phyloP scores from a whole-genome alignment of 1,284 basidiomycete genomes.

The Trichosporon asahii region DNA sequence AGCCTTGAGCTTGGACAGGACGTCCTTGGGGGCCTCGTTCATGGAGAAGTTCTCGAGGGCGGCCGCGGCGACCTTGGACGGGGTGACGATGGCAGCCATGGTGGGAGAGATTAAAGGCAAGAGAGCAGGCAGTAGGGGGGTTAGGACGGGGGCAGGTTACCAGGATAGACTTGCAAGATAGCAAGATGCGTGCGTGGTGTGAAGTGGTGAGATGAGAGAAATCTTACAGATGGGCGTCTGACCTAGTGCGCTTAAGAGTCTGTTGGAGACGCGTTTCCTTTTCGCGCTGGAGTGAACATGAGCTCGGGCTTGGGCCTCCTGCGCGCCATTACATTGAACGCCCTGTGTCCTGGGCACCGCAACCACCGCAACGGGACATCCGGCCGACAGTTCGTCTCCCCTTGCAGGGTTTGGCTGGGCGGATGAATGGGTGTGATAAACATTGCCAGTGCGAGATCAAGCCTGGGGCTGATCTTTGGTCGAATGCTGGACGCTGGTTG shows the following conservation, averaged over 20 bases:
- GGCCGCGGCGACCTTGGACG: slow-evolving; percentile 55
- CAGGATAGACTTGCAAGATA: background rate
- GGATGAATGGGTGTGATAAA: background rate
- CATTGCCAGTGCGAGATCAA: background rate
- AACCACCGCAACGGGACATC: too few relatives aligned
- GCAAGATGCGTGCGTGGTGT: background rate
- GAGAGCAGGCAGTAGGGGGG: background rate
- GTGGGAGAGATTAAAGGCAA: background rate
- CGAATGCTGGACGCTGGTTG: background rate
- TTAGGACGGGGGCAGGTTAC: background rate
- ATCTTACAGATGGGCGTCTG: background rate
- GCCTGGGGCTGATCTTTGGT: background rate
- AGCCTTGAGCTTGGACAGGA: slow-evolving; percentile 48
- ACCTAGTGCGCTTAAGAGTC: too few relatives aligned
- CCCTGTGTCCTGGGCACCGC: too few relatives aligned
- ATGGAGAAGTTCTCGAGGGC: slow-evolving; percentile 53
- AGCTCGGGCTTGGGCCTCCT: background rate
- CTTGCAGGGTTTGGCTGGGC: too few relatives aligned
- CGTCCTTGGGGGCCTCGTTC: slow-evolving; percentile 38
- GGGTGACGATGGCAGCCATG: slow-evolving; percentile 50
- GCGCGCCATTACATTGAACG: too few relatives aligned
- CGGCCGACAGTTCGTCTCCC: too few relatives aligned
- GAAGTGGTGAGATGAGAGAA: background rate
- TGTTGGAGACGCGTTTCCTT: background rate
- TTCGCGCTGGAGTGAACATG: background rate